Conservation (phyloP, 345 rosid species). For the Gossypium raimondii region DNA sequence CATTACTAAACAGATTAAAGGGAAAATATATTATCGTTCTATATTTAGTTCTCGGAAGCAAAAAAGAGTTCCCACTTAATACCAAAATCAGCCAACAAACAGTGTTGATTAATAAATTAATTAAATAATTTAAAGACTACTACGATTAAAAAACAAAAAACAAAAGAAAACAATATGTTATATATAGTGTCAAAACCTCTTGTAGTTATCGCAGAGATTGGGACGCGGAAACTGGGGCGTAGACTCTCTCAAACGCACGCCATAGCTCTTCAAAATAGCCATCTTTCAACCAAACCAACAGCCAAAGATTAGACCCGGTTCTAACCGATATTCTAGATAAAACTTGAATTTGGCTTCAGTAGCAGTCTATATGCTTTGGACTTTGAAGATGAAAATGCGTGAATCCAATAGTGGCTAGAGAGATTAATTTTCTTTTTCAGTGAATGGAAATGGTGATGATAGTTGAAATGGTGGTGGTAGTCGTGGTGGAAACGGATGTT, state of each 20-base stretch:
- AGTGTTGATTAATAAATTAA: background rate
- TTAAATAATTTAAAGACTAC: background rate
- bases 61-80: background rate
- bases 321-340: background rate
- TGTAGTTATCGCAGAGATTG: conserved; percentile 23
- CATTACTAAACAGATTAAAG: background rate
- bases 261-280: conserved; percentile 40
- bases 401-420: background rate
- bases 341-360: background rate
- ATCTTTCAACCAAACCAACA: conserved; percentile 15
- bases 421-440: background rate
- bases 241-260: conserved; percentile 35
- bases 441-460: conserved; percentile 19
- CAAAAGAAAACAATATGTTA: background rate
- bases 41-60: background rate
- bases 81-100: background rate
- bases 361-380: background rate
- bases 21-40: background rate
- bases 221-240: conserved; percentile 33
- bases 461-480: conserved; percentile 20
- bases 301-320: background rate
- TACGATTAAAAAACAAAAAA: background rate
- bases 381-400: background rate
- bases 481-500: conserved; percentile 5
- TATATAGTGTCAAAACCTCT: conserved; percentile 33